phyloP scores from a whole-genome alignment of 305 asterid genomes.

The Lippia alba region DNA sequence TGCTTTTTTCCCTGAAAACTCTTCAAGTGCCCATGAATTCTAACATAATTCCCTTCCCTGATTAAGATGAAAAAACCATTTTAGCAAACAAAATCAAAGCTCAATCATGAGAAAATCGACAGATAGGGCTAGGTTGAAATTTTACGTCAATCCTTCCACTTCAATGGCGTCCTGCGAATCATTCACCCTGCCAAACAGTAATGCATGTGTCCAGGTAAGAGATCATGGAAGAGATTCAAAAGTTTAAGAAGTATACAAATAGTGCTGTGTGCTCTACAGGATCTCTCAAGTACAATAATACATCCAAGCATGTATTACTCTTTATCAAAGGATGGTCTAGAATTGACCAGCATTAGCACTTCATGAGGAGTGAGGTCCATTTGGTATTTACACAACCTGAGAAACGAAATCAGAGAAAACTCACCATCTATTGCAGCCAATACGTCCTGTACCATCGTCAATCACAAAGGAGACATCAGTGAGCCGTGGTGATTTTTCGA shows the following conservation, averaged over 20 bases:
- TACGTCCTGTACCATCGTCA: conserved; percentile 93
- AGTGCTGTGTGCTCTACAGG: not conserved
- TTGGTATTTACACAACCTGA: not conserved
- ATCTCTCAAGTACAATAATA: not conserved
- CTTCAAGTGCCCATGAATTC: conserved; percentile 79
- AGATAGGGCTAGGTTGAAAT: conserved; percentile 16
- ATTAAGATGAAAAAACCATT: conserved; percentile 8
- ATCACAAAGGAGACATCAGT: conserved; percentile 70
- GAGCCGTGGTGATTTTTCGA: conserved; percentile 55
- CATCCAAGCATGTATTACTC: conserved; percentile 1
- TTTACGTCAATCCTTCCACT: conserved; percentile 64
- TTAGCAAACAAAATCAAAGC: conserved; percentile 8
- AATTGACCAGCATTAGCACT: not conserved
- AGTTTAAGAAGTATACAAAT: too few species aligned
- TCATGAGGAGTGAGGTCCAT: not conserved
- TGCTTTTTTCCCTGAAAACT: conserved; percentile 65
- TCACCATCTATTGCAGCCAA: conserved; percentile 78
- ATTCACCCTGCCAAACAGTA: conserved; percentile 64
- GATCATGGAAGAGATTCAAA: conserved; percentile 3
- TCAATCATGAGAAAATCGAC: conserved; percentile 14
- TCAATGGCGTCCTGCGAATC: conserved; percentile 74
- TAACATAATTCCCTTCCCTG: conserved; percentile 79
- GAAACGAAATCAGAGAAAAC: not conserved
- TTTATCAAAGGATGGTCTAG: too few species aligned
- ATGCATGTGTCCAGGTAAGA: not conserved